Evolutionary conservation across 2,329 filamentous ascomycete genomes (phyloP).

Genomic region (Neocatenulostroma microsporum): DNA sequence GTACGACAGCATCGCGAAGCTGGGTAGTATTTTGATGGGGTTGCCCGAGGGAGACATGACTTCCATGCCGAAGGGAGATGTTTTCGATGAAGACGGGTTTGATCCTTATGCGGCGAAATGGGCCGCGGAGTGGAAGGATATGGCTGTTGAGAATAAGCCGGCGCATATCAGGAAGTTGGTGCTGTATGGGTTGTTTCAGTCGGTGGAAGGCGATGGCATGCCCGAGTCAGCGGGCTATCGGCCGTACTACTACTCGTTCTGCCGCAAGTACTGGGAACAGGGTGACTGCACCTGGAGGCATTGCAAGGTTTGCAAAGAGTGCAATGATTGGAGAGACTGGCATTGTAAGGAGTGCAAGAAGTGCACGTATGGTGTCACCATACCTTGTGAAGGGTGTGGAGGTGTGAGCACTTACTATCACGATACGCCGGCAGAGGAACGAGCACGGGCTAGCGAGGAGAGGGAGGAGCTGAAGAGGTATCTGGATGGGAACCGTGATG

Average conservation of each 20-base stretch:
- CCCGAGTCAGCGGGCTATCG: no score
- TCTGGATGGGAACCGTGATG: no score
- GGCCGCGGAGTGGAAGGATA: not conserved
- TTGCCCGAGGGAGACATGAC: not conserved
- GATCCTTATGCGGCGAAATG: not conserved
- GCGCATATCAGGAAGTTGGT: not conserved
- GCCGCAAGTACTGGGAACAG: not conserved
- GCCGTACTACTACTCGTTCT: no score
- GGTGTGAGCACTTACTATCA: no score
- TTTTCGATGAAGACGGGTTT: not conserved
- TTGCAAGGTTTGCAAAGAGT: constrained; percentile 7
- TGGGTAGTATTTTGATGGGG: not conserved
- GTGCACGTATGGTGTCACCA: constrained; percentile 7
- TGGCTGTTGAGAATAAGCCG: not conserved
- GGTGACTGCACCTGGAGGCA: constrained; percentile 4
- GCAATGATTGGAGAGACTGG: constrained; percentile 10
- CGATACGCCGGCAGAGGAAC: no score
- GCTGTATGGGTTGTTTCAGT: not conserved
- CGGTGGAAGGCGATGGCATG: not conserved
- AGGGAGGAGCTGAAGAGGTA: no score
- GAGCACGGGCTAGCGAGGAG: no score
- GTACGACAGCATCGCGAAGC: not conserved
- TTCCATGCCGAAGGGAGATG: not conserved
- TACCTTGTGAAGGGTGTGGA: constrained; percentile 6
- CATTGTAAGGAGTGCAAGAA: constrained; percentile 8